Evolutionary conservation across 2,329 filamentous ascomycete species (phyloP), one percentile per base, ranked within the genome.

Genomic region (Diaporthe destruens): DNA sequence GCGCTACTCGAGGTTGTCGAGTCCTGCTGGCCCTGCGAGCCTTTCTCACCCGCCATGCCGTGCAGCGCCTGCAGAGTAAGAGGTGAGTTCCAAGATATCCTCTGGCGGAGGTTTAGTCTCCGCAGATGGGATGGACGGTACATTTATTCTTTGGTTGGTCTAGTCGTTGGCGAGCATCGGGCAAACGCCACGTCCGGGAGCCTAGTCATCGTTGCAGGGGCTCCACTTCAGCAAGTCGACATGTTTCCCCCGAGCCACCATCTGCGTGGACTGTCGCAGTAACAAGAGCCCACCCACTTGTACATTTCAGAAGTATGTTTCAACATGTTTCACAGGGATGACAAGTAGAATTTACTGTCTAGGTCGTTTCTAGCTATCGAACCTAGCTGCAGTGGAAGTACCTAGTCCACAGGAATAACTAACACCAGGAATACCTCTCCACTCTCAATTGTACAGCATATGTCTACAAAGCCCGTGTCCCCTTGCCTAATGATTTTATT

Each of bases 1-100:
- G 55, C 18, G 25, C 55, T 18, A 25, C 39, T 47, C 36, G 68
- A 59, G 32, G 44, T 32, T 23, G 47, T 53, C 34, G 47, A 8
- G 23, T 18, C 34, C 6, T 57, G 63, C 12, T 11, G 7, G 23
- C 23, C 34, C 6, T 57, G 63, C 12, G 9, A 7, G 23, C 23
- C 34, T 6, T 53, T 55, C 7, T 29, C 66, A 32, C 34, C 66
- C 14, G 61, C 71, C 73, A 74, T 74, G 55, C 25, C 23, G 73
- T 67, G 36, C 16, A 68, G 29, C 23, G 29, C 51, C 63, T 59
- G 57, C 57, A 69, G 20, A 6, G 42, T 5, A 18, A n/a, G 8
- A 49, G n/a, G 42, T 14, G 32, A 59, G 6, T 11, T 42, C 25
- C 47, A 9, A 11, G 16, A n/a, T 44, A 11, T 39, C 36, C 25